Base-by-base conservation (phyloP, 371 early-diverging fungal species). In the Mucor plumbeus region DNA sequence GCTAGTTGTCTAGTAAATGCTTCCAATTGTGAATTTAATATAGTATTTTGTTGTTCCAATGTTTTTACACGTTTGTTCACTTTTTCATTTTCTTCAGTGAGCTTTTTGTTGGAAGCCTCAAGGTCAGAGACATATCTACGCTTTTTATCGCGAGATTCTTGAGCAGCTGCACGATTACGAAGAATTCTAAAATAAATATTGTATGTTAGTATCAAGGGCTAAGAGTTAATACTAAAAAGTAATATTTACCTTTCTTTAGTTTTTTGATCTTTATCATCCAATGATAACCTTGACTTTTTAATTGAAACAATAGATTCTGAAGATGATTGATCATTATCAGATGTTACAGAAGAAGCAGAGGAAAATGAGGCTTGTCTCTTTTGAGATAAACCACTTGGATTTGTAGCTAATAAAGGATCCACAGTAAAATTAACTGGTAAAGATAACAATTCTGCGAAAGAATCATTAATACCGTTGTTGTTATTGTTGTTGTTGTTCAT, bases 91-190 rank as follows among this genome's bases (percentile, higher is more conserved):
- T 93, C 88, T 58, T 86, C 76, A 57, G 74, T 72, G 35, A 94
- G 87, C 36, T 73, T 67, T 21, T 83, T 81, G 77, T 94, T 94
- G 53, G 81, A 78, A 50, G 75, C 66, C 74, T 95, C 95, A 43
- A 95, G 87, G 34, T 87, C 89, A 60, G 91, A 83, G 40, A 94
- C 76, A 74, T 92, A 92, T 65, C 88, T 85, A 54, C 92, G 88
- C 77, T 94, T 94, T 81, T 92, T 94, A 76, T 95, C 95, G 41
- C 96, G 89, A 44, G 93, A 93, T 50, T 91, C 87, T 78, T 94
- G 95, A 31, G 96, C 96, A 13, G 96, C 96, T 21, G 92, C 90
- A n/a, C 96, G 88, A 80, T 95, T 95, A 47, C 94, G 88, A 66
- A 95, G 72, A n/a, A 93, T 89, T 71, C 94, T 72, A 44, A 14